Conservation (phyloP, 352 stramenopile genomes). For the Elongisporangium anandrum region DNA sequence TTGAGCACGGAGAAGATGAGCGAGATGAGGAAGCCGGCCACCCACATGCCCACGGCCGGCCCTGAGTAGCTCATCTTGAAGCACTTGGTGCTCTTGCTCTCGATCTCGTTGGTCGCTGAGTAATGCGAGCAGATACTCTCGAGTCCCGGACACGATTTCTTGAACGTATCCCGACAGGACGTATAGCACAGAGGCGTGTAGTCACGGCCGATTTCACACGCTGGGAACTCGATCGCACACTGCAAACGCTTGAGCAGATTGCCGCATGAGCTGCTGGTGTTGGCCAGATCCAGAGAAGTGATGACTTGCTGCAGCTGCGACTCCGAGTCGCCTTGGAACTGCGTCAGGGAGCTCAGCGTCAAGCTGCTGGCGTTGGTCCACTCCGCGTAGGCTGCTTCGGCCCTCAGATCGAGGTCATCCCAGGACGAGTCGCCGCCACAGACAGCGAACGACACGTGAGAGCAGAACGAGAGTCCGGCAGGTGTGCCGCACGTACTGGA, state of each 20-base stretch:
- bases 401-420: constrained; percentile 48
- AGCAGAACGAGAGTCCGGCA: constrained; percentile 70
- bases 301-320: constrained; percentile 34
- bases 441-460: constrained; percentile 70
- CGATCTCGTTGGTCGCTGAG: constrained; percentile 30
- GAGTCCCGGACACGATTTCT: constrained; percentile 61
- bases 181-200: constrained; percentile 52
- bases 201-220: constrained; percentile 78
- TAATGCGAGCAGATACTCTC: constrained; percentile 49
- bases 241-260: constrained; percentile 51
- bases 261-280: constrained; percentile 58
- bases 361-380: constrained; percentile 49
- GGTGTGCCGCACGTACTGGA: constrained; percentile 75
- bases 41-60: constrained; percentile 77
- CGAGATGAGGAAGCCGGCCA: constrained; percentile 83
- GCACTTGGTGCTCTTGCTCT: constrained; percentile 68
- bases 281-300: constrained; percentile 49
- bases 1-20: constrained; percentile 88
- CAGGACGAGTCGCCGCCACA: constrained; percentile 56
- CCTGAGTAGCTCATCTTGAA: constrained; percentile 75
- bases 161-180: constrained; percentile 57
- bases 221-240: constrained; percentile 71
- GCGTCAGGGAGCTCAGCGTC: constrained; percentile 33
- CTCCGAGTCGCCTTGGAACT: constrained; percentile 35
- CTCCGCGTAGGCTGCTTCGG: constrained; percentile 30